These are phyloP conservation scores for Linnemannia elongata DNA, from an alignment of 192 early-diverging fungal species.

Conservation along the genomic window DNA sequence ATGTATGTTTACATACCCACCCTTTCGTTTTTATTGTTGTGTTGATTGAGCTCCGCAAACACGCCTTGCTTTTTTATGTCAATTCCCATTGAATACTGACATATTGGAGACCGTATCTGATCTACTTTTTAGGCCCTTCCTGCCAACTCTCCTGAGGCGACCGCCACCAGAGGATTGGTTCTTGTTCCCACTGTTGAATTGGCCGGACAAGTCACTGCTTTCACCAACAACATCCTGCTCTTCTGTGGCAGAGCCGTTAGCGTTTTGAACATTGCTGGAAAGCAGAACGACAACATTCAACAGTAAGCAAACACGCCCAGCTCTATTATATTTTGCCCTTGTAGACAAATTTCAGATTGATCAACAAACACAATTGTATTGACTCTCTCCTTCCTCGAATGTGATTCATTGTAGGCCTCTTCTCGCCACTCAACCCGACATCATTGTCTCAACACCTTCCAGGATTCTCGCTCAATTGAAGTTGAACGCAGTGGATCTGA, in stretches of 20 bases:
- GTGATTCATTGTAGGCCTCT: constrained; percentile 67
- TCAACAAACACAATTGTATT: background rate
- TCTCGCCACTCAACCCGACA: constrained; percentile 86
- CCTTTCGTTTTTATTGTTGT: background rate
- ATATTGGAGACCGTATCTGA: background rate
- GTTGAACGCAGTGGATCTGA: constrained; percentile 57
- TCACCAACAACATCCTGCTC: constrained; percentile 78
- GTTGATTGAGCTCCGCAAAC: background rate
- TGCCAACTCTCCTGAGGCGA: constrained; percentile 48
- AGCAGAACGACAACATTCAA: constrained; percentile 65
- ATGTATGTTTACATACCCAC: constrained; percentile 48
- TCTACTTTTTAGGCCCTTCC: constrained; percentile 40
- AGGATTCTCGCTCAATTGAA: constrained; percentile 84
- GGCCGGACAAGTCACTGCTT: constrained; percentile 90
- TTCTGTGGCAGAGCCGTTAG: constrained; percentile 80
- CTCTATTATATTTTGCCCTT: background rate
- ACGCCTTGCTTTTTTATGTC: background rate
- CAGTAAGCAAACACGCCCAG: constrained; percentile 54
- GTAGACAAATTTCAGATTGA: background rate
- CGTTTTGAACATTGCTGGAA: constrained; percentile 76
- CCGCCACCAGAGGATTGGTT: constrained; percentile 73
- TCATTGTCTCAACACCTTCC: constrained; percentile 91
- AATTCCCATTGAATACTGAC: background rate
- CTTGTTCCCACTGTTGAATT: constrained; percentile 97
- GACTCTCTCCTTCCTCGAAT: background rate